phyloP scores from a whole-genome alignment of 805 yeast genomes.

The Cyberlindnera maclurae region DNA sequence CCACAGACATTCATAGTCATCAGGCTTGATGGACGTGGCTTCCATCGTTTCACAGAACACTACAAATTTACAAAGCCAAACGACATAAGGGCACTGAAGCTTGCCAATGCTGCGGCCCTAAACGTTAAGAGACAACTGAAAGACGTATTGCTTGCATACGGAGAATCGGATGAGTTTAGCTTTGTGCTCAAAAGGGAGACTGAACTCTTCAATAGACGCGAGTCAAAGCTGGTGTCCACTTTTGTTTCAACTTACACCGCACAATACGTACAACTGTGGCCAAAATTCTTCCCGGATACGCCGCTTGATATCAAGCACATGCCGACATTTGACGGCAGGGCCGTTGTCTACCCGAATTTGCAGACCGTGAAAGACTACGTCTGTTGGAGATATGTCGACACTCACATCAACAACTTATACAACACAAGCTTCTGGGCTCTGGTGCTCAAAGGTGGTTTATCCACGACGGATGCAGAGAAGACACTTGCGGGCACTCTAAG shows the following conservation, averaged over 20 bases:
- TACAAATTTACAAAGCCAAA: constrained; percentile 86
- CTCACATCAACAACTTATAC: constrained; percentile 90
- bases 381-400: constrained; percentile 94
- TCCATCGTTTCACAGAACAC: constrained; percentile 71
- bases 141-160: constrained; percentile 78
- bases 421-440: constrained; percentile 91
- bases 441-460: constrained; percentile 59
- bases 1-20: constrained; percentile 80
- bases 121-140: constrained; percentile 56
- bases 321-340: constrained; percentile 90
- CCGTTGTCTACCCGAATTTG: constrained; percentile 72
- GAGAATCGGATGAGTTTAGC: constrained; percentile 93
- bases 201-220: constrained; percentile 75
- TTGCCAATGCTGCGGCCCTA: constrained; percentile 79
- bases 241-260: constrained; percentile 80
- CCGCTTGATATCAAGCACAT: constrained; percentile 45
- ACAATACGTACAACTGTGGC: constrained; percentile 67
- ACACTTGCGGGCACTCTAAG: constrained; percentile 70
- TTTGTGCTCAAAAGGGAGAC: constrained; percentile 64
- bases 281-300: constrained; percentile 38
- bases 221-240: constrained; percentile 68
- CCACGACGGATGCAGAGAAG: constrained; percentile 77
- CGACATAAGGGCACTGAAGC: constrained; percentile 63
- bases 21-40: constrained; percentile 90
- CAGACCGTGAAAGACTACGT: constrained; percentile 68